Evolutionary conservation across 805 yeast species (phyloP).

Genomic region (Ogataea paradorogensis): DNA sequence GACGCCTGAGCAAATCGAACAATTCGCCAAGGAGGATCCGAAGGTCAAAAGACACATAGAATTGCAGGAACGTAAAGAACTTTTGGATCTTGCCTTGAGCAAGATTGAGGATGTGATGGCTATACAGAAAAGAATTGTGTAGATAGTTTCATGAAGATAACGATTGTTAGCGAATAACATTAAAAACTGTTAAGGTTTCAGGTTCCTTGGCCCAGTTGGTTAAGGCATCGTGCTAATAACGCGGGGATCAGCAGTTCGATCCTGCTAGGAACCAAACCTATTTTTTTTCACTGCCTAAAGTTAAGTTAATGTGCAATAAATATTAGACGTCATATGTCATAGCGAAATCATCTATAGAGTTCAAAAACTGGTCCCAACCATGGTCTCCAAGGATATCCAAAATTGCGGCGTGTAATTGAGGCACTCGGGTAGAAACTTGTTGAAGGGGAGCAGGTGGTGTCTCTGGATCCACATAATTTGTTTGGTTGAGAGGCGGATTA

Average conservation of each 20-base stretch:
- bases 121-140: slow-evolving; percentile 42
- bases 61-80: slow-evolving; percentile 87
- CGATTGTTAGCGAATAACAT: background rate
- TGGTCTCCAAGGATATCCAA: slow-evolving; percentile 30
- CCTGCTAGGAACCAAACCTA: slow-evolving; percentile 74
- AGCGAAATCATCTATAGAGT: slow-evolving; percentile 27
- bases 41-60: slow-evolving; percentile 87
- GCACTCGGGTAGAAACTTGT: slow-evolving; percentile 10
- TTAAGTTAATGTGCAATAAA: too few relatives aligned
- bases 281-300: too few relatives aligned
- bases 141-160: background rate
- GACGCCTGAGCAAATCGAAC: slow-evolving; percentile 74
- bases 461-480: background rate
- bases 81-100: slow-evolving; percentile 75
- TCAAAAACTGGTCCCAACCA: slow-evolving; percentile 32
- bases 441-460: background rate
- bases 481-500: background rate
- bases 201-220: slow-evolving; percentile 46
- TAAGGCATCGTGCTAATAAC: slow-evolving; percentile 46
- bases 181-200: slow-evolving; percentile 2
- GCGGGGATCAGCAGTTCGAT: slow-evolving; percentile 79
- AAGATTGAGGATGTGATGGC: slow-evolving; percentile 86
- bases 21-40: slow-evolving; percentile 93
- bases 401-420: slow-evolving; percentile 21
- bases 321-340: slow-evolving; percentile 22